Base-by-base conservation (phyloP, 2,329 filamentous ascomycete species). In the Bipolaris victoriae region DNA sequence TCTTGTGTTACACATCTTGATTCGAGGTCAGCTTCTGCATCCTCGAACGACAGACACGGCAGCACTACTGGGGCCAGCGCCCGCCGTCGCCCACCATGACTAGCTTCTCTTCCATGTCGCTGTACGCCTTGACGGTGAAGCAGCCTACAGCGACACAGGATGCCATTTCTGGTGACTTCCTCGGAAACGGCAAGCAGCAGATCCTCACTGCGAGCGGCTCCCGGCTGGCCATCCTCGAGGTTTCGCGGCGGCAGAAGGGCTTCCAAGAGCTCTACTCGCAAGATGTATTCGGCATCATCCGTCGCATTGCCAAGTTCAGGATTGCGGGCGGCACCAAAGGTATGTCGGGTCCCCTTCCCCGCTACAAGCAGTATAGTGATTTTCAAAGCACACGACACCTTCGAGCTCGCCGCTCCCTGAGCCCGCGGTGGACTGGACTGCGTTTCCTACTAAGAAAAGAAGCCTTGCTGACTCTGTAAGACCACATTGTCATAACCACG, bases 81-180 rank as follows among this genome's bases (percentile, higher is more conserved):
- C 71, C 74, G 58, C 71, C 65, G 58, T 58, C 60, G 70, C 74
- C 76, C 80, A 82, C 58, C 76, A 98, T 98, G 95, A 94, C 95
- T 82, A 96, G 93, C 76, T 97, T 94, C 61, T 97, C 93, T 66
- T 94, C 94, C 77, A 96, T 97, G 92, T 97, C 97, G 78, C 88
- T 99, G 81, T 99, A 99, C 82, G 95, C 92, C 72, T 84, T 99
- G 81, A 98, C 95, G 68, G 89, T 99, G 73, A 92, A 97, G 80
- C 90, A 91, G 68, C 91, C 95, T 33, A 93, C 92, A 66, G 90
- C 92, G 58, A 88, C 97, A 72, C 92, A 90, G 49, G 90, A 96
- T 79, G 93, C 95, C 63, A 90, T 97, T 65, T 85, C 97, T 58
- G 96, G 95, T 69, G 94, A 98, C 80, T 98, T 98, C 79, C 89